phyloP scores from a whole-genome alignment of 1,284 basidiomycete genomes.

The Ceratobasidium sp. region DNA sequence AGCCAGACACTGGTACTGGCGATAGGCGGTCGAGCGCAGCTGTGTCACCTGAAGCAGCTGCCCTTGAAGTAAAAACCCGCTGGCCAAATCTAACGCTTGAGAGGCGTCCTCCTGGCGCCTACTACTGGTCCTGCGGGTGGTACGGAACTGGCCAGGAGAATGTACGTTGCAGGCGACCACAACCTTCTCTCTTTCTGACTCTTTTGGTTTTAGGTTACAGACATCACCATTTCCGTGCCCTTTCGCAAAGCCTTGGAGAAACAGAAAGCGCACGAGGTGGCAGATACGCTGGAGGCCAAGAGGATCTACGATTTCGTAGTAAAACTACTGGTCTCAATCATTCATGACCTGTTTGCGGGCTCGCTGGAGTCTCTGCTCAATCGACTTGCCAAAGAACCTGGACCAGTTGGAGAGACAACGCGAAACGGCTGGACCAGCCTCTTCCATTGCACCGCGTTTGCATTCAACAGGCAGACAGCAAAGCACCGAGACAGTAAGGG shows the following conservation, averaged over 20 bases:
- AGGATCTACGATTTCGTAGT: slow-evolving; percentile 3
- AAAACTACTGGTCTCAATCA: background rate
- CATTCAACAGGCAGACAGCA: background rate
- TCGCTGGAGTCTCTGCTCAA: background rate
- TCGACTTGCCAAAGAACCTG: background rate
- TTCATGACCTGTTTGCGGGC: background rate
- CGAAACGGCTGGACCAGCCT: slow-evolving; percentile 22
- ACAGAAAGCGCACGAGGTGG: background rate
- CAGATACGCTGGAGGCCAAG: slow-evolving; percentile 12
- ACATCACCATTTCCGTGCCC: background rate
- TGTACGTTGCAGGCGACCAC: too few relatives aligned
- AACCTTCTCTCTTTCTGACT: too few relatives aligned
- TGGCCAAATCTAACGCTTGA: too few relatives aligned
- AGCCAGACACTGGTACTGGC: background rate
- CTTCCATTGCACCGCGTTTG: slow-evolving; percentile 7
- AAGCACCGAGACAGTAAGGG: slow-evolving; percentile 8
- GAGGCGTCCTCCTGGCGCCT: too few relatives aligned
- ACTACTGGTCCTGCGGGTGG: too few relatives aligned
- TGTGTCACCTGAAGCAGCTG: background rate
- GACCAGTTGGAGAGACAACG: background rate
- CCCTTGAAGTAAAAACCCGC: too few relatives aligned
- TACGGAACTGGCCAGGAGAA: too few relatives aligned
- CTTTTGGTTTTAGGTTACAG: background rate
- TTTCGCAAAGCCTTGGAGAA: slow-evolving; percentile 2
- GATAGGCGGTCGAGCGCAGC: background rate